Base-by-base conservation (phyloP, 805 yeast species). In the Komagataella ulmi region DNA sequence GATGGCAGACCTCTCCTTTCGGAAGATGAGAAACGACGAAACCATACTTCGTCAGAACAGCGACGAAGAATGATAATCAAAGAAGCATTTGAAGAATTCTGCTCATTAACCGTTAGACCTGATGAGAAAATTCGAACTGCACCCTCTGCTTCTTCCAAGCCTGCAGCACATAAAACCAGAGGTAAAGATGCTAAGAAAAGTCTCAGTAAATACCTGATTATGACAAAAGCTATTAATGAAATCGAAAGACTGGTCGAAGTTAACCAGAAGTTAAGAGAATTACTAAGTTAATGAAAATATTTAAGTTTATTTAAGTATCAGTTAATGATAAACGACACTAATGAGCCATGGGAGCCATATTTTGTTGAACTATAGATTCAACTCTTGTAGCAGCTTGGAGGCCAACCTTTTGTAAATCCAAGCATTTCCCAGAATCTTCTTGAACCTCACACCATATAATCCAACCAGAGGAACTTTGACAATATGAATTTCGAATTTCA, bases 321-420 rank as follows among this genome's bases (percentile, higher is more conserved):
- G 12, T 8, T 30, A 30, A 30, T 30, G 40, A 30, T 30, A 30
- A 30, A 30, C 40, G 40, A 30, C 40, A 30, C 40, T 30, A 30
- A 30, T 30, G 40, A 30, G 40, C 40, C 14, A 8, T 30, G 14
- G 40, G 14, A 30, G 8, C n/a, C 14, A 21, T 30, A 10, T 30
- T 5, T 30, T 30, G 40, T 8, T 10, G 40, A 30, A 10, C 66
- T 64, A 85, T 56, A 86, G 69, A 55, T 83, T 81, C 63, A 87
- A 72, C 57, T 85, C 85, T 54, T 75, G 75, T 65, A 90, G 76
- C 49, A 90, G 85, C 64, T 83, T 88, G 51, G 91, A 82, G 1
- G 97, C 97, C 61, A 90, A 72, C 7, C 89, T 83, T 71, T 91
- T 90, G 69, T 90, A 90, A 69, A 85, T 79, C 97, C 97, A 90